These are phyloP conservation scores for Yamadazyma nakazawae DNA, from an alignment of 805 yeast species.

Conservation along the genomic window DNA sequence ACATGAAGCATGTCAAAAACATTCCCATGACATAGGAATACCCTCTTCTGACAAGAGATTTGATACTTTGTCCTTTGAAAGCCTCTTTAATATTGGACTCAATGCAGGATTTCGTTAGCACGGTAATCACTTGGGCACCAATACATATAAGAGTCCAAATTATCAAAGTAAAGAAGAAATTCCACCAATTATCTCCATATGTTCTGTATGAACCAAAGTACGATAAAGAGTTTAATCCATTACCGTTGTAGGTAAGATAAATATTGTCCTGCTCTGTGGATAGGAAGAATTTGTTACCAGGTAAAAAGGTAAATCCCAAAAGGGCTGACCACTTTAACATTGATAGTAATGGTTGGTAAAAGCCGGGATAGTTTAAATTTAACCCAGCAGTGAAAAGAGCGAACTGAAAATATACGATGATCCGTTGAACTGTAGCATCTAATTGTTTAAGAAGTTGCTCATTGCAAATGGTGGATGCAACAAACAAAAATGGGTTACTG, in stretches of 20 bases:
- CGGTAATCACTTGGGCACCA: conserved; percentile 19
- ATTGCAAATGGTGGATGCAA: conserved; percentile 59
- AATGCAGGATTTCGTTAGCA: conserved; percentile 16
- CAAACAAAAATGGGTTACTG: conserved; percentile 46
- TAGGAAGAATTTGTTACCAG: conserved; percentile 9
- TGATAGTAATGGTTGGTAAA: conserved; percentile 53
- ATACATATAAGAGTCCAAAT: conserved; percentile 25
- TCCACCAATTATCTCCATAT: conserved; percentile 37
- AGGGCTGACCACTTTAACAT: conserved; percentile 55
- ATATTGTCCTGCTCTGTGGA: conserved; percentile 29
- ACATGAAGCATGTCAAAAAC: conserved; percentile 27
- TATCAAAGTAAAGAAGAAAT: conserved; percentile 36
- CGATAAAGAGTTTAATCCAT: conserved; percentile 41
- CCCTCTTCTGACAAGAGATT: conserved; percentile 3
- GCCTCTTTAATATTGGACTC: conserved; percentile 1
- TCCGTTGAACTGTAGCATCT: conserved; percentile 50
- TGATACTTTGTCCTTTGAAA: neutral
- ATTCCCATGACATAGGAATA: conserved; percentile 28
- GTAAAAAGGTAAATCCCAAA: conserved; percentile 30
- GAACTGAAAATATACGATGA: conserved; percentile 55
- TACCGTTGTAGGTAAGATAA: conserved; percentile 38
- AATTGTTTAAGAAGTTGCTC: conserved; percentile 52
- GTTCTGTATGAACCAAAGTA: conserved; percentile 24
- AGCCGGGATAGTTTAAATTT: conserved; percentile 58
- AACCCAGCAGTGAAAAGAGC: conserved; percentile 56